phyloP scores from a whole-genome alignment of 2,329 filamentous ascomycete genomes.

The Sclerotinia spermophila region DNA sequence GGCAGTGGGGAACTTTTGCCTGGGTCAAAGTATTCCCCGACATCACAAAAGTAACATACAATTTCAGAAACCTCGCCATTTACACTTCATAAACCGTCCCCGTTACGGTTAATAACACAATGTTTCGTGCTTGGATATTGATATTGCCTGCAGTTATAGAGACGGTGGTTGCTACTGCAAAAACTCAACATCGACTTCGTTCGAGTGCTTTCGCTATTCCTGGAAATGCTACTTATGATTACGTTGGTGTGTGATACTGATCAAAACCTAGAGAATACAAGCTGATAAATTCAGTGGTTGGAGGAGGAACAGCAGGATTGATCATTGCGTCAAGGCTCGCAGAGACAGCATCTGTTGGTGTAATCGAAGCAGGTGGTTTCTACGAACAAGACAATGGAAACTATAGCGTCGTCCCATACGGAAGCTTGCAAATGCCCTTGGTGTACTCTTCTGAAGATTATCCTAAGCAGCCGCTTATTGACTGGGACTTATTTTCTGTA shows the following conservation, averaged over 20 bases:
- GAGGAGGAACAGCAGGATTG: slow-evolving; percentile 24
- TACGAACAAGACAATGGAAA: slow-evolving; percentile 19
- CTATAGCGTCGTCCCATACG: background rate
- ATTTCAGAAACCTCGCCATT: too few relatives aligned
- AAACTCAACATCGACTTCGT: background rate
- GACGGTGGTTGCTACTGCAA: background rate
- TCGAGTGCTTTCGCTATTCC: slow-evolving; percentile 26
- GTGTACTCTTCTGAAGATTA: slow-evolving; percentile 15
- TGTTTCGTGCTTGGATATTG: background rate
- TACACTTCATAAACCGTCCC: too few relatives aligned
- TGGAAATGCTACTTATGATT: slow-evolving; percentile 39
- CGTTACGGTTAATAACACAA: background rate
- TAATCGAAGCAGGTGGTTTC: slow-evolving; percentile 24
- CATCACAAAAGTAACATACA: background rate
- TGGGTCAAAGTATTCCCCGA: background rate
- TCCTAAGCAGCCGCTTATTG: slow-evolving; percentile 16
- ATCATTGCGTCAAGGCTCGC: slow-evolving; percentile 23
- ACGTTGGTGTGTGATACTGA: slow-evolving; percentile 31
- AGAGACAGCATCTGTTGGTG: slow-evolving; percentile 19
- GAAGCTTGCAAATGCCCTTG: background rate
- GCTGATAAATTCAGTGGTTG: slow-evolving; percentile 10
- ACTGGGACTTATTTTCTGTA: slow-evolving; percentile 21
- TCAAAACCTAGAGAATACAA: too few relatives aligned
- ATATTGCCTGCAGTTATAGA: background rate
- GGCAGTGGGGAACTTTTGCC: background rate